Conservation (phyloP, 371 early-diverging fungal genomes). For the Apophysomyces trapeziformis region DNA sequence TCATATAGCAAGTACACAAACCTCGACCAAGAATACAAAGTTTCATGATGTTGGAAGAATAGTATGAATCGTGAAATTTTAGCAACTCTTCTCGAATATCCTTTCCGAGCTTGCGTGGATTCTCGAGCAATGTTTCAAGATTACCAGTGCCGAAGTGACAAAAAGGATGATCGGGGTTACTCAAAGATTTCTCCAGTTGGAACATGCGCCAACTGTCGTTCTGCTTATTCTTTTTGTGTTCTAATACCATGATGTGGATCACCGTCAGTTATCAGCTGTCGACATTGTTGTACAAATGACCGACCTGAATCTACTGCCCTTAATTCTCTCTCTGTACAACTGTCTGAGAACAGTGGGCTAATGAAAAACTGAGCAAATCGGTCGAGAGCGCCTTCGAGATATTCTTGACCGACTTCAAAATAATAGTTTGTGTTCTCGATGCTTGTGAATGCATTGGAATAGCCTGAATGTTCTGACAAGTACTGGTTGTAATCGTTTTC, state of each 20-base stretch:
- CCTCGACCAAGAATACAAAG: slow-evolving; percentile 90
- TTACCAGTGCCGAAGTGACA: slow-evolving; percentile 87
- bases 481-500: slow-evolving; percentile 94
- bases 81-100: slow-evolving; percentile 86
- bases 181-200: slow-evolving; percentile 85
- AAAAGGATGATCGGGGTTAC: slow-evolving; percentile 82
- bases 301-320: slow-evolving; percentile 89
- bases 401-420: slow-evolving; percentile 88
- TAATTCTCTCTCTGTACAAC: slow-evolving; percentile 91
- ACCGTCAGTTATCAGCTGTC: neutral
- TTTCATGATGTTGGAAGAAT: slow-evolving; percentile 95
- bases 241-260: slow-evolving; percentile 35
- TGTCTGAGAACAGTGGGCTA: slow-evolving; percentile 83
- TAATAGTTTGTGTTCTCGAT: slow-evolving; percentile 93
- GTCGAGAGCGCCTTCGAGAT: slow-evolving; percentile 92
- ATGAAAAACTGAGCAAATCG: slow-evolving; percentile 96
- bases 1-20: neutral
- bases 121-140: slow-evolving; percentile 81
- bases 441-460: slow-evolving; percentile 95
- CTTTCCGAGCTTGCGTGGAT: slow-evolving; percentile 70
- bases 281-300: neutral
- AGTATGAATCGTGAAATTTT: slow-evolving; percentile 87
- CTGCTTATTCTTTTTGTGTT: slow-evolving; percentile 92
- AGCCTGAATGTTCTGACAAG: slow-evolving; percentile 88
- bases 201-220: slow-evolving; percentile 85